Base-by-base conservation (phyloP, 768 basidiomycete genomes). In the Rhodotorula graminis region DNA sequence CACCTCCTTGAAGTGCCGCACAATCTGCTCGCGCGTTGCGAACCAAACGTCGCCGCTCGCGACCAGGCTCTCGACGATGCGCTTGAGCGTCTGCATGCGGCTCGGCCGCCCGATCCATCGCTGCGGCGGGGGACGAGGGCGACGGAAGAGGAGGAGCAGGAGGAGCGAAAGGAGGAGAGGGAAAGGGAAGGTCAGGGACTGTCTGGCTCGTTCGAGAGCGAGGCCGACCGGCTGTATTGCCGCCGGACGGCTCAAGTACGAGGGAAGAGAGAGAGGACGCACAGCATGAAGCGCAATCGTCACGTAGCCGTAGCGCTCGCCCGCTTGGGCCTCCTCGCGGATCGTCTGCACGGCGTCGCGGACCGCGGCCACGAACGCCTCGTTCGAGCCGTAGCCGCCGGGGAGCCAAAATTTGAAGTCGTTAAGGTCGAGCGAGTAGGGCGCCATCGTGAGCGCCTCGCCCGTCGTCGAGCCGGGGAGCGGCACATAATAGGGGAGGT, bases 1-100 rank as follows among this genome's bases (percentile, higher is more conserved):
- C 33, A 31, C 57, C 55, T 56, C 49, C 33, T 4, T 61, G 75
- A 75, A 79, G 66, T 79, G 79, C 50, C 77, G 76, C 25, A 76
- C 76, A 59, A 79, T 79, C 74, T 77, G 71, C 67, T 78, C 78
- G 56, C 79, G 74, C 37, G 77, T 79, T 1, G 76, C 73, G 50
- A 78, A 74, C 73, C 77, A 78, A 18, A 79, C 77, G 16, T 67
- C 79, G 15, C 73, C 77, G 52, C 49, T 52, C 37, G 62, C 65
- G 65, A 71, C 72, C 31, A 68, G 62, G 27, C 78, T 70, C 61
- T 78, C 77, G 61, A 80, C n/a, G 64, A 80, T 78, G 57, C 71
- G 74, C 55, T 74, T 74, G 62, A 80, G 55, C 11, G 69, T 74
- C 2, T 73, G 77, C 18, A 79, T 58, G n/a, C 80, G 63, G 1